Evolutionary conservation across 2,329 filamentous ascomycete species (phyloP), one percentile per base, ranked within the genome.

Genomic region (Botrytis byssoidea): DNA sequence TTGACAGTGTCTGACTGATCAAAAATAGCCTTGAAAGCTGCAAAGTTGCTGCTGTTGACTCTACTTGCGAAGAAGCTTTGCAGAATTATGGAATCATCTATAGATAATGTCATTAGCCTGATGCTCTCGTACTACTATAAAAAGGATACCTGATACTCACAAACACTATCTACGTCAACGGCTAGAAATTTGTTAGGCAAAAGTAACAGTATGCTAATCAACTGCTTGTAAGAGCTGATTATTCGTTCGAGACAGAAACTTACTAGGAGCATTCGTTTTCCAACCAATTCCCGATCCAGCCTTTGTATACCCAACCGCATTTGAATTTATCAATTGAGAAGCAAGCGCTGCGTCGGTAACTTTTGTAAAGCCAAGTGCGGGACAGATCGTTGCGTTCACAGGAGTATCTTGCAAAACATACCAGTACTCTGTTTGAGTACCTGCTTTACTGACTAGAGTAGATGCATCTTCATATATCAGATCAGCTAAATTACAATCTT

Each of bases 51-150:
- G n/a, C 22, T 32, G 25, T 32, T 42, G 25, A 71, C 46, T 32
- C 42, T 61, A 37, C 44, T 65, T 61, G 32, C 42, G 8, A 71
- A 71, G 20, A 64, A 71, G 5, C 20, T 12, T 48, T 71, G 40
- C 32, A 71, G n/a, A 18, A 71, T 71, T 40, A 25, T 55, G 37
- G 35, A 22, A 42, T 71, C 70, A 25, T 71, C 70, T 71, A 29
- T 48, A 51, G 5, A 16, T 6, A 40, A 37, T 51, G 48, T 3
- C 7, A 67, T 71, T 63, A 35, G 60, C n/a, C 44, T 48, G 22
- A 29, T 51, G 29, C 25, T 71, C 2, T 25, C 12, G 18, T 32
- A 29, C 12, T 42, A 1, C 29, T 55, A 5, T 25, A 18, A 8
- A 20, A 22, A 2, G 9, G 1, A 48, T 9, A 29, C 29, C 14